These are phyloP conservation scores for Tricharina praecox DNA, from an alignment of 495 filamentous ascomycete genomes.

Conservation along the genomic window DNA sequence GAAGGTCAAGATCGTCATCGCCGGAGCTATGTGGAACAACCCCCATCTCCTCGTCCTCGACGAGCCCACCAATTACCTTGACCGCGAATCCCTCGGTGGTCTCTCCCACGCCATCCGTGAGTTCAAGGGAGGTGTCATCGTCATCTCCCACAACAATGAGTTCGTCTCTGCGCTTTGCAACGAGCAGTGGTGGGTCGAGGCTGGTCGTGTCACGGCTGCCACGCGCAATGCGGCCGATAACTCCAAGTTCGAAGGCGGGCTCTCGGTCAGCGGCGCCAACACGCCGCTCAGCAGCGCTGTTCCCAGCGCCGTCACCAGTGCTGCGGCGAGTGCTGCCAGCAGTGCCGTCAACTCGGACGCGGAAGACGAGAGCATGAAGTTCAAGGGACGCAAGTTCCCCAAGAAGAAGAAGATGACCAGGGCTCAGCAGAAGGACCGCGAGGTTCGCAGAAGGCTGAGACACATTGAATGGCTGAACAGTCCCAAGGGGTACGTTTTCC, in stretches of 20 bases:
- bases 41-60: conserved; percentile 93
- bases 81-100: conserved; percentile 89
- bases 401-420: conserved; percentile 99
- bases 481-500: conserved; percentile 30
- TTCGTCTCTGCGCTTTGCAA: conserved; percentile 88
- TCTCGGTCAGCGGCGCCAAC: conserved; percentile 35
- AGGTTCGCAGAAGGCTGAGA: conserved; percentile 69
- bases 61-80: conserved; percentile 98
- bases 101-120: conserved; percentile 92
- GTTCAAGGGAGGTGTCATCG: conserved; percentile 92
- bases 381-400: conserved; percentile 52
- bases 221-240: conserved; percentile 52
- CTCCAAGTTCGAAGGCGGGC: conserved; percentile 76
- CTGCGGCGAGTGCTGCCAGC: conserved; percentile 40
- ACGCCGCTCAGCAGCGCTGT: conserved; percentile 30
- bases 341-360: conserved; percentile 70
- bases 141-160: conserved; percentile 99
- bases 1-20: conserved; percentile 97
- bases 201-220: conserved; percentile 70
- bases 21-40: conserved; percentile 98
- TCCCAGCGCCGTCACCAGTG: conserved; percentile 39
- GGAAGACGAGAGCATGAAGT: conserved; percentile 69
- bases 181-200: conserved; percentile 86
- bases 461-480: conserved; percentile 88
- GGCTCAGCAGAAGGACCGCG: conserved; percentile 83